Evolutionary conservation across 73 alveolate species (phyloP), one percentile per base, ranked within the genome.

Genomic region (Effrenium voratum): DNA sequence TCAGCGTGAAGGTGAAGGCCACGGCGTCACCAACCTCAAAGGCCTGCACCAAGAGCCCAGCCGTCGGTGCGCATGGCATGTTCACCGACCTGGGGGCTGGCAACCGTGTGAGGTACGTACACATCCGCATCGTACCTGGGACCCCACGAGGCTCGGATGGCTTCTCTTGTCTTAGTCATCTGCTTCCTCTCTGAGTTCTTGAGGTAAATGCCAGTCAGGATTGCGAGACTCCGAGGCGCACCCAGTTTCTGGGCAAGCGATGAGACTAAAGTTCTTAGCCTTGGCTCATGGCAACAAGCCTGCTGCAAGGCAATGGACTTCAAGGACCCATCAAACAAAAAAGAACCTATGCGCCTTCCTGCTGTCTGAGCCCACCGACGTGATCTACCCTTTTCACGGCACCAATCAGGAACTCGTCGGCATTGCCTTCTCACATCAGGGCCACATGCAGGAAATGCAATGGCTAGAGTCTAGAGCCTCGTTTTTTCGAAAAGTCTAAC

Each of bases 191-290:
- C n/a, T n/a, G n/a, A n/a, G n/a, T n/a, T n/a, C n/a, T n/a, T n/a
- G n/a, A n/a, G n/a, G n/a, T n/a, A n/a, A n/a, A n/a, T n/a, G n/a
- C n/a, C n/a, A n/a, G n/a, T n/a, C n/a, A n/a, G n/a, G 10, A 52
- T 13, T 24, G 44, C 32, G 1, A 24, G 38, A 26, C 80, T 68
- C 44, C n/a, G 82, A 47, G 49, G 15, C 40, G 49, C 3, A n/a
- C 95, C 95, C 84, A 41, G 95, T 60, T 30, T 88, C 95, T 2
- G 95, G 95, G 36, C 95, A 88, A 12, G 68, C 40, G 50, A 88
- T 66, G 85, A 88, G 36, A 72, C 95, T 63, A 15, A 88, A 88
- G 38, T 49, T 72, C 68, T 73, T 72, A 24, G 47, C 95, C 95
- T 88, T 45, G 77, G 84, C 8, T 8, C 16, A 19, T 28, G 88